Evolutionary conservation across 768 basidiomycete species (phyloP), one percentile per base, ranked within the genome.

Genomic region (Leccinellum luteum): DNA sequence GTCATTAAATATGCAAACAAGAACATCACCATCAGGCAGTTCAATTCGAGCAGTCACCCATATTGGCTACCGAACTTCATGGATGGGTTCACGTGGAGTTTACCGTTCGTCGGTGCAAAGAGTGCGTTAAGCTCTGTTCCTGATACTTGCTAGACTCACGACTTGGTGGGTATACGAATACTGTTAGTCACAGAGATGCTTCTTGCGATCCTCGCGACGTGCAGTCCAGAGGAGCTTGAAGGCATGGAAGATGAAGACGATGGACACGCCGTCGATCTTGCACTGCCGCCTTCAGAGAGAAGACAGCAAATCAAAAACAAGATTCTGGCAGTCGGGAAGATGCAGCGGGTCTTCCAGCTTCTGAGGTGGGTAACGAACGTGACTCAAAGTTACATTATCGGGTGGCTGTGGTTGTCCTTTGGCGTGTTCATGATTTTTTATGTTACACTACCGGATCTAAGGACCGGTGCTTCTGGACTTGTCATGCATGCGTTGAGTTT

Each of bases 31-130:
- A 97, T 98, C 60, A 81, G 94, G 62, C 92, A 94, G 74, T 95
- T 89, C 66, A 87, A 89, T 68, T 82, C 81, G 51, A 84, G 78
- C 35, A 80, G 85, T 28, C 92, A 94, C 71, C 92, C 92, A 4
- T 98, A 93, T 73, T 97, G 94, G 93, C 75, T 99, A 31, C 96
- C 96, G 0, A 98, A 98, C 74, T 97, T 98, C 63, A 95, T 97
- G 88, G 93, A 98, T 69, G 95, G 91, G 31, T 98, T 99, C 70
- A 98, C 95, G 3, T 99, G 96, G 96, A 93, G 90, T 81, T 71
- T 99, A 57, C 96, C 96, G 0, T 99, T 99, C 68, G 96, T 99
- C 3, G 96, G 95, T 50, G 87, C 92, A 53, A 99, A 99, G 77
- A 98, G 96, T 96, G 63, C 56, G 92, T 63, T 19, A 0, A 14